A percentile compares a stretch with the other conserved stretches of the same genome.
Evolutionary conservation across 768 basidiomycete species (phyloP).

Genomic region (Termitomyces sp.): DNA sequence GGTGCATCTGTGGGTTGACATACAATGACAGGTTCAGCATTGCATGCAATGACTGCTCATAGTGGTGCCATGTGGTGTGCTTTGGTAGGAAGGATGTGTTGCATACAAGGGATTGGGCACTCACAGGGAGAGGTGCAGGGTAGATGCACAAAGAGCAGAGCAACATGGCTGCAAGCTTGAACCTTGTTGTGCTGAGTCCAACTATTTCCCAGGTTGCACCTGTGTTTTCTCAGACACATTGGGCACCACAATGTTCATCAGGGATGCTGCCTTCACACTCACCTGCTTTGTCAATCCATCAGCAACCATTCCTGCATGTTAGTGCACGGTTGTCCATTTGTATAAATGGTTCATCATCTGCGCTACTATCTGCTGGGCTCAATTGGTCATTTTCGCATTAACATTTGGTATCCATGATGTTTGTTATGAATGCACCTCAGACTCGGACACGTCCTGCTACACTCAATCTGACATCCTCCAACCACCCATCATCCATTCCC

Average conservation of each 20-base stretch:
- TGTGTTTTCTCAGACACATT: not conserved
- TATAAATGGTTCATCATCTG: not conserved
- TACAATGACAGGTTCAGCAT: no score
- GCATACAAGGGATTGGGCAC: not conserved
- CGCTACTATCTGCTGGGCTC: not conserved
- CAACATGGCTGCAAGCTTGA: constrained; percentile 12
- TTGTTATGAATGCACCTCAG: not conserved
- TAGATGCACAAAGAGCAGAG: constrained; percentile 6
- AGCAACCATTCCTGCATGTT: not conserved
- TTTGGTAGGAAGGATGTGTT: no score
- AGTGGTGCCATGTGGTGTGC: no score
- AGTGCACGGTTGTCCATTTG: not conserved
- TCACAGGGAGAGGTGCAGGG: not conserved
- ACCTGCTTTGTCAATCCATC: not conserved
- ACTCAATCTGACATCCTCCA: constrained; percentile 16
- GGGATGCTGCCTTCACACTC: not conserved
- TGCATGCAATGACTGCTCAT: no score
- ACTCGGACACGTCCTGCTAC: constrained; percentile 24
- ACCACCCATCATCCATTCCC: not conserved
- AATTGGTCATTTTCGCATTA: not conserved
- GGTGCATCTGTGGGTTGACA: no score
- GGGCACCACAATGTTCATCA: not conserved
- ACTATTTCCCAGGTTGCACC: not conserved
- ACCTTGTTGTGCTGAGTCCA: constrained; percentile 1
- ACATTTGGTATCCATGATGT: not conserved